These are phyloP conservation scores for Tetrahymena malaccensis DNA, from an alignment of 73 alveolate species.

Conservation along the genomic window DNA sequence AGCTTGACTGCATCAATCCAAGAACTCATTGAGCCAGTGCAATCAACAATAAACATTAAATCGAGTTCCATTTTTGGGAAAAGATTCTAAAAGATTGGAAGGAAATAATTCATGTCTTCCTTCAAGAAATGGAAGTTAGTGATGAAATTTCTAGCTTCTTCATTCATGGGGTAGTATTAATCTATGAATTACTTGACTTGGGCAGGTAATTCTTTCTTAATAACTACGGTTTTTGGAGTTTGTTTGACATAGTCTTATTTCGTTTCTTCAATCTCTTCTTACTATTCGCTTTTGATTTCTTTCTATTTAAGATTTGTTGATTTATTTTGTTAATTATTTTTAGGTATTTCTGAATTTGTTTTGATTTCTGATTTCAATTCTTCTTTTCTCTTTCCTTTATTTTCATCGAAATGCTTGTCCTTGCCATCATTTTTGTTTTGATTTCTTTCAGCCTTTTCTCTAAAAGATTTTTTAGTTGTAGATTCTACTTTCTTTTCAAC, in stretches of 20 bases:
- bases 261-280: not conserved
- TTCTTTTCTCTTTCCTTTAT: not conserved
- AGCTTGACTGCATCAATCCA: slow-evolving; percentile 46
- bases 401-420: not conserved
- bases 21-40: slow-evolving; percentile 55
- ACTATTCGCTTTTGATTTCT: not conserved
- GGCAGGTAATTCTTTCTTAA: not conserved
- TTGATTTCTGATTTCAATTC: not conserved
- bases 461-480: not conserved
- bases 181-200: not conserved
- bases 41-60: slow-evolving; percentile 54
- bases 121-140: not conserved
- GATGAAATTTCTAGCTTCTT: not conserved
- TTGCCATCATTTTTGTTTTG: not conserved
- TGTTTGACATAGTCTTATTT: not conserved
- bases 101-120: not conserved
- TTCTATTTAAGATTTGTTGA: not conserved
- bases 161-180: not conserved
- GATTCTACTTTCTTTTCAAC: not conserved
- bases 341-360: not conserved
- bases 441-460: not conserved
- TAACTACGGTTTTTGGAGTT: not conserved
- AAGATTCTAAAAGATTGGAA: not conserved
- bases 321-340: not conserved
- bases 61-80: slow-evolving; percentile 32